Evolutionary conservation across 306 rosid species (phyloP), one percentile per base, ranked within the genome.

Genomic region (Prosopis cineraria): DNA sequence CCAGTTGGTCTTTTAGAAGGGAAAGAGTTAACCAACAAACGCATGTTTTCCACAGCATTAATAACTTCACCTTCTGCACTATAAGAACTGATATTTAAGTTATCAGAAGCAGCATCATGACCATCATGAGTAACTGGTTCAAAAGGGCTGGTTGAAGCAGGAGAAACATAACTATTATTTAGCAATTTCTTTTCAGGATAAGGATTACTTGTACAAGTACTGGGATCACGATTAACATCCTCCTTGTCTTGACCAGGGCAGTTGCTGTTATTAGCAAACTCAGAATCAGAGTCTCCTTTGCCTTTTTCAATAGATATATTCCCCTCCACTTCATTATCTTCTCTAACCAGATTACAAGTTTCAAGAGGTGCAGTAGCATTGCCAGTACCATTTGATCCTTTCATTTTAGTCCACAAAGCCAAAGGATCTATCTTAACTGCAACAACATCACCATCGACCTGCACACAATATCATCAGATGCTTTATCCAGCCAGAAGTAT

Each of bases 401-500:
- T 95, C 93, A 91, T 92, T 88, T 78, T 87, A 40, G 90, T 82
- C 98, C 98, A 95, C 63, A 74, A 79, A 37, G 90, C 33, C 64
- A 88, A 76, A 68, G 93, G 93, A 75, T 92, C 96, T 77, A 92
- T 56, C 88, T 75, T 89, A 36, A 95, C 55, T 19, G 86, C 98
- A 70, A 95, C 98, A 67, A 85, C 80, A 79, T 95, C 98, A 41
- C 98, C 98, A 83, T 95, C 97, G 79, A 92, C 85, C 97, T 95
- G 37, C 84, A 87, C 40, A 87, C 36, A 76, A 43, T 81, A 76
- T 78, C 72, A 63, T 77, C 37, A 82, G 75, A 83, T 20, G 20
- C 55, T 60, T 76, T 37, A 43, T 48, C 62, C 39, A 68, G 76
- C 31, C 24, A 69, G 30, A 74, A 29, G 65, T 36, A 74, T 67